Base-by-base conservation (phyloP, 768 basidiomycete genomes). In the Suillus variegatus region DNA sequence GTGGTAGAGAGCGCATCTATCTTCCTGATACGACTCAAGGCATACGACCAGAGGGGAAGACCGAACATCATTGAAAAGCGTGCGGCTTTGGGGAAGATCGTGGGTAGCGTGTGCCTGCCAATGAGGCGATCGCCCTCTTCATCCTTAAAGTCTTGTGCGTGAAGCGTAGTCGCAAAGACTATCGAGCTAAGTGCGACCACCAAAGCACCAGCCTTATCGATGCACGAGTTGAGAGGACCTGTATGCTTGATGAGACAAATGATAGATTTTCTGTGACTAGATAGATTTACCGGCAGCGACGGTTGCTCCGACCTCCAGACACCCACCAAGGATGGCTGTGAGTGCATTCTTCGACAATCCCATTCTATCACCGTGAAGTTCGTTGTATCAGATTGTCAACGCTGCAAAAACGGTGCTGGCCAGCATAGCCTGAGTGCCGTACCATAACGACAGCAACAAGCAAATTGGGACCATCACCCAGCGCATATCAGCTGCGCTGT, bases 111-210 rank as follows among this genome's bases (percentile, higher is more conserved):
- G 2, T 72, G n/a, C 5, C 84, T 76, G 0, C 81, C 80, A 0
- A 73, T 72, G 22, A 74, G 58, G 4, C 69, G 68, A 57, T 84
- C 84, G 0, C 84, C 84, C 22, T 75, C 73, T 12, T 78, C 68
- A 61, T 85, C 84, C 36, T 80, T 74, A 65, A 82, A 84, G 65
- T 85, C 84, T 70, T 84, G 82, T 6, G 81, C 78, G 22, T 84
- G 82, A 13, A 84, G 80, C 7, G 84, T 84, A 0, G 83, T 82
- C 5, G 79, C 69, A 40, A 84, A 76, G 18, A 83, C 78, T 0
- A 74, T 73, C 12, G 76, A 73, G 28, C 79, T 82, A 56, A 81
- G 65, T 51, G 73, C 72, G 32, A 80, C 65, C 0, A 82, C 76
- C 4, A 77, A 66, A 47, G 69, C 66, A 4, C 71, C 76, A 0